Percentiles rank a stretch among this genome's conserved stretches.
phyloP scores from a whole-genome alignment of 208 protist species.

The Leishmania aethiopica region DNA sequence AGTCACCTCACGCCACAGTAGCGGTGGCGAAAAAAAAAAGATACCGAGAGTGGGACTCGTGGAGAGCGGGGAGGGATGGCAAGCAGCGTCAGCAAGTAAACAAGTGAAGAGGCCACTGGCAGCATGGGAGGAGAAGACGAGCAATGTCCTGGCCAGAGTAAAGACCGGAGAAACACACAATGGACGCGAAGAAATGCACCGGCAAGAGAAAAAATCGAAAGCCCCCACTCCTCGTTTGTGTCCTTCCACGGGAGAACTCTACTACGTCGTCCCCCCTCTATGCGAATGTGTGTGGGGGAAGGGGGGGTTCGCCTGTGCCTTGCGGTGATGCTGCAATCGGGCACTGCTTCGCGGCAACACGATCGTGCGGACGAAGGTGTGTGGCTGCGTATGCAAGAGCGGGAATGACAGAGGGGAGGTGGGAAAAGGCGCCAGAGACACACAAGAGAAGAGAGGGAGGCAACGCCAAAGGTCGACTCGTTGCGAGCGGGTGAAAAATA shows the following conservation, averaged over 20 bases:
- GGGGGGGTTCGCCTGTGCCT: not conserved
- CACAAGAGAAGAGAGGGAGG: not conserved
- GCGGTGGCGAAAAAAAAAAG: not conserved
- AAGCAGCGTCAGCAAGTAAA: slow-evolving; percentile 9
- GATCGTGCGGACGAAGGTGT: not conserved
- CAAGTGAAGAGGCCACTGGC: not conserved
- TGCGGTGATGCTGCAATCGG: not conserved
- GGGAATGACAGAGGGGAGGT: not conserved
- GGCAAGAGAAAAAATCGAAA: not conserved
- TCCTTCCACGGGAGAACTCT: not conserved
- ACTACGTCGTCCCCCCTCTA: not conserved
- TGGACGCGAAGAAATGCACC: not conserved
- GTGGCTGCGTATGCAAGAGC: not conserved
- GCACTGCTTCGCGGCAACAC: not conserved
- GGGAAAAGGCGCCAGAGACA: not conserved
- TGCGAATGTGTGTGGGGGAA: not conserved
- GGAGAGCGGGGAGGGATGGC: not conserved
- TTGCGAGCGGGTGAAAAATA: not conserved
- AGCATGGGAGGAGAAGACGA: not conserved
- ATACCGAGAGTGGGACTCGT: not conserved
- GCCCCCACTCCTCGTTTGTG: not conserved
- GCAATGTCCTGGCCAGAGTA: not conserved
- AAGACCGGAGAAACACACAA: not conserved
- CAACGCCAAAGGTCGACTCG: not conserved
- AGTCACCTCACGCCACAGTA: not conserved